Conservation (phyloP, 176 grass and related monocot genomes). For the Poa pratensis region DNA sequence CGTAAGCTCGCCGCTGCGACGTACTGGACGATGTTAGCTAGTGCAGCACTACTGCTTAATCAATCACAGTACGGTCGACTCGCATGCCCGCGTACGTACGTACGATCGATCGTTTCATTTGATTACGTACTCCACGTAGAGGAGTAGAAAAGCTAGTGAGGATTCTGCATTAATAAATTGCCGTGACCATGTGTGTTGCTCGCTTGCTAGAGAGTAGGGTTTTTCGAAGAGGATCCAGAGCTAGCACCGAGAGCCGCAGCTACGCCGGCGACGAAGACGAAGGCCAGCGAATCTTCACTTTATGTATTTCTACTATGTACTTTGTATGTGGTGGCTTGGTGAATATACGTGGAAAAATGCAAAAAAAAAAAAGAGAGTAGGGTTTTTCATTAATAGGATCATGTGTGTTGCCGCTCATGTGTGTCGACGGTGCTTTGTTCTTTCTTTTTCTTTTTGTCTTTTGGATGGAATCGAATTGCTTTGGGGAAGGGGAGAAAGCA, state of each 20-base stretch:
- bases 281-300: too few species aligned
- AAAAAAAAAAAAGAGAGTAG: too few species aligned
- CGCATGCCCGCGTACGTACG: not conserved
- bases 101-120: not conserved
- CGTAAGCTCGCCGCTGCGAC: not conserved
- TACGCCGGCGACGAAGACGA: too few species aligned
- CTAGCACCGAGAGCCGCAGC: too few species aligned
- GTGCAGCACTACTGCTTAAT: not conserved
- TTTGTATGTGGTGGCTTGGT: too few species aligned
- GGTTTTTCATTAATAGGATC: not conserved
- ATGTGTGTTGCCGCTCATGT: not conserved
- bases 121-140: slow-evolving; percentile 3
- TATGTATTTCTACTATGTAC: too few species aligned
- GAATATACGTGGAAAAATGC: too few species aligned
- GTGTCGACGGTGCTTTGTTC: not conserved
- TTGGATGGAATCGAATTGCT: not conserved
- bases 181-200: not conserved
- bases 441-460: not conserved
- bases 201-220: not conserved
- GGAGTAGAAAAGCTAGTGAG: not conserved
- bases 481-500: not conserved
- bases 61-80: not conserved
- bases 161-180: slow-evolving; percentile 10
- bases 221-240: too few species aligned
- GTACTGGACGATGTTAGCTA: not conserved